These are phyloP conservation scores for Dactylellina haptotyla DNA, from an alignment of 2,329 filamentous ascomycete genomes.

Conservation along the genomic window DNA sequence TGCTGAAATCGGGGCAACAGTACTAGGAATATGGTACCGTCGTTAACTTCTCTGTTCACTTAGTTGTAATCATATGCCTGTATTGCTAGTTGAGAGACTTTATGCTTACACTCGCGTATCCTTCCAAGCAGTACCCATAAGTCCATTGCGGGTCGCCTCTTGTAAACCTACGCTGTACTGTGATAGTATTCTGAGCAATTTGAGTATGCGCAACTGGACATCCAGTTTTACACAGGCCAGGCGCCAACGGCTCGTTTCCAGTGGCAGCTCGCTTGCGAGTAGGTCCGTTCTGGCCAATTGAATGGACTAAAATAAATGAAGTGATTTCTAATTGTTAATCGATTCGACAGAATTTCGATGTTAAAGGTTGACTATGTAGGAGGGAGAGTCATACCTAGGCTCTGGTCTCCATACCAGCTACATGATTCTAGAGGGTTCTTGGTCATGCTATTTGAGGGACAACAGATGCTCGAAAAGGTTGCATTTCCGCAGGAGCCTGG, in stretches of 20 bases:
- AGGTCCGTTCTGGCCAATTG: not conserved
- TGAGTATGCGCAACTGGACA: conserved; percentile 8
- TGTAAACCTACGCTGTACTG: not conserved
- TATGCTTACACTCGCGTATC: conserved; percentile 25
- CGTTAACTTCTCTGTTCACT: not conserved
- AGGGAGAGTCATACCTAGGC: not conserved
- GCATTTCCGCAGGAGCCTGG: not conserved
- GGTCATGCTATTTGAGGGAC: conserved; percentile 24
- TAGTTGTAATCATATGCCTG: not conserved
- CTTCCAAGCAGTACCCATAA: conserved; percentile 18
- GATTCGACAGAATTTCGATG: too few species aligned
- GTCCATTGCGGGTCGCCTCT: conserved; percentile 15
- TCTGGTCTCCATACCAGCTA: conserved; percentile 11
- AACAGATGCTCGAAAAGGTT: conserved; percentile 4
- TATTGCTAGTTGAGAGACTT: not conserved
- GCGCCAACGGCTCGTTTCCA: not conserved
- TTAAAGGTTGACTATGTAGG: too few species aligned
- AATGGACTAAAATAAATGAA: not conserved
- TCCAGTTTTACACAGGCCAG: conserved; percentile 13
- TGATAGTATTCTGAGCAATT: conserved; percentile 17
- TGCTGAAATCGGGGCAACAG: not conserved
- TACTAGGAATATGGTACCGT: not conserved
- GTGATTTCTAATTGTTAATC: too few species aligned
- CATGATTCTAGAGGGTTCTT: conserved; percentile 4
- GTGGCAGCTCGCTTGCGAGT: not conserved